Evolutionary conservation across 2,329 filamentous ascomycete genomes (phyloP).

Genomic region (Exutisphaerella laricina): DNA sequence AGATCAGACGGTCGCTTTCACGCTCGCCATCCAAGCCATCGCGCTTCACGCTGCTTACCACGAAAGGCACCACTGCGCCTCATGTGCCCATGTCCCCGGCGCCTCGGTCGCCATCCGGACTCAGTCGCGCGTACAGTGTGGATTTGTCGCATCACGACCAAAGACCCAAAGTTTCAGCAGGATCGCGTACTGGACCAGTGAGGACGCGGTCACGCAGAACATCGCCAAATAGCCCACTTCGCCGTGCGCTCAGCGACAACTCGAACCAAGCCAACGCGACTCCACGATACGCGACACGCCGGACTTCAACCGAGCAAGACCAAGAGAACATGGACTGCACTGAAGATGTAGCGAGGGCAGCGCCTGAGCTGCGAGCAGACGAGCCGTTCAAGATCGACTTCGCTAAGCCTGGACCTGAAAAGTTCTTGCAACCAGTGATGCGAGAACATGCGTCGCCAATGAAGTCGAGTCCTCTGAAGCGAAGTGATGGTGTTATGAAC

Average conservation of each 20-base stretch:
- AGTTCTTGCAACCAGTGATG: constrained; percentile 38
- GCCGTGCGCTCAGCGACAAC: constrained; percentile 67
- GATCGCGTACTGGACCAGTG: constrained; percentile 23
- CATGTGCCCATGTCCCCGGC: constrained; percentile 28
- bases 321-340: constrained; percentile 33
- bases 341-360: constrained; percentile 21
- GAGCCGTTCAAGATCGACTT: constrained; percentile 46
- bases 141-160: constrained; percentile 27
- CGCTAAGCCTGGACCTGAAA: constrained; percentile 44
- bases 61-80: constrained; percentile 41
- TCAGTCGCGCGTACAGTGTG: constrained; percentile 43
- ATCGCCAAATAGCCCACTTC: constrained; percentile 74
- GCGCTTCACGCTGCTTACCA: constrained; percentile 58
- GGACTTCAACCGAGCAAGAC: constrained; percentile 45
- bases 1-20: constrained; percentile 80
- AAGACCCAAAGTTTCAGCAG: constrained; percentile 43
- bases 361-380: constrained; percentile 31
- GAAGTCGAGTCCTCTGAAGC: constrained; percentile 79
- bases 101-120: constrained; percentile 38
- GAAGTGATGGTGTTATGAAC: constrained; percentile 85
- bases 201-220: constrained; percentile 56
- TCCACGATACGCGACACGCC: constrained; percentile 45
- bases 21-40: constrained; percentile 82
- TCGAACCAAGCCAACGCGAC: constrained; percentile 66
- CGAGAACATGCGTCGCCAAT: constrained; percentile 48